Conservation (phyloP, 129 eudicot genomes). For the Flaveria bidentis region DNA sequence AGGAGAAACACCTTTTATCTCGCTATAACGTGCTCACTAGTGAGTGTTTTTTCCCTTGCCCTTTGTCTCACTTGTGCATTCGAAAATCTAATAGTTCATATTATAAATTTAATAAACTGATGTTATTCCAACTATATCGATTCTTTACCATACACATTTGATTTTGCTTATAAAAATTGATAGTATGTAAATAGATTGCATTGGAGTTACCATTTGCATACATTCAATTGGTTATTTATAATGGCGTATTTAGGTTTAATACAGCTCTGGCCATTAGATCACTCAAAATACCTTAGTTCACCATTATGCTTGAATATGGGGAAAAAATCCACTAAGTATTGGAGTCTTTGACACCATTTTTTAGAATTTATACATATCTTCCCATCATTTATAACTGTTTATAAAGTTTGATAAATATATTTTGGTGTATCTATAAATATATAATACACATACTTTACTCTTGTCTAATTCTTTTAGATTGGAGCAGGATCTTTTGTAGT, state of each 20-base stretch:
- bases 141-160: neutral
- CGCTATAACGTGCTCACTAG: constrained; percentile 6
- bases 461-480: constrained; percentile 24
- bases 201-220: neutral
- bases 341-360: neutral
- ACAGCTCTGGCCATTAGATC: neutral
- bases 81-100: neutral
- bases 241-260: neutral
- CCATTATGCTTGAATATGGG: neutral
- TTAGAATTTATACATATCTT: neutral
- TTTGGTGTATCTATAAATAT: neutral
- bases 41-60: neutral
- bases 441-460: neutral
- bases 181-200: neutral
- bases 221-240: neutral
- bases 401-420: neutral
- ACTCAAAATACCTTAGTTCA: neutral
- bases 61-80: neutral
- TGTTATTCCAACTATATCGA: neutral
- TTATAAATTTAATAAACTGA: neutral
- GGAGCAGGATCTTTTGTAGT: constrained; percentile 27
- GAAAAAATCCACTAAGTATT: neutral
- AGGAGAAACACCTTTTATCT: constrained; percentile 4
- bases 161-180: neutral
- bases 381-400: neutral